Evolutionary conservation across 1,139 yeast genomes (phyloP), one percentile per base, ranked within the genome.

Genomic region (Spathaspora sp.): DNA sequence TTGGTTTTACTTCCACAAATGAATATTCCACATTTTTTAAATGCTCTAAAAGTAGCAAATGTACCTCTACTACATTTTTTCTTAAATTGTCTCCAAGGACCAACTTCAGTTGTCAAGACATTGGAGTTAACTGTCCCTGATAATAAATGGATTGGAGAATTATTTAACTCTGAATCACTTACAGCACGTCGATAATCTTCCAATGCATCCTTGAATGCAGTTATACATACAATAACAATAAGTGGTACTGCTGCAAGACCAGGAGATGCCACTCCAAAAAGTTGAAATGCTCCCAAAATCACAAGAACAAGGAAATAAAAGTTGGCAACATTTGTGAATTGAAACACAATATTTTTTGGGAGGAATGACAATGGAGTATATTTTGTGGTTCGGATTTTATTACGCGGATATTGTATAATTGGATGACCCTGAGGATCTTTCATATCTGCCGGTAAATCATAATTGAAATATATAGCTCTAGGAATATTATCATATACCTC

Each of bases 381-480:
- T 67, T 90, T 91, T 4, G 99, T 90, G 1, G 99, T 91, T 70
- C 97, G 84, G 57, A 93, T 89, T 66, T 93, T 93, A 70, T 93
- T 93, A 62, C 96, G 78, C 2, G 95, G 84, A 62, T 85, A 93
- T 11, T 60, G 54, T 9, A 67, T 59, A 5, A 70, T 56, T 0
- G 95, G 95, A 46, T 73, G 65, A 13, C 89, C 89, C 5, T 82
- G 75, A 3, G 55, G 51, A 38, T 63, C 63, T 41, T 43, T 52
- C 67, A 71, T 58, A 29, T 58, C 52, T 2, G 55, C 56, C 0
- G 78, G 78, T 38, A 72, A 52, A 3, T 59, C 65, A 34, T 63
- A 60, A 55, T 74, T 74, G 47, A 71, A 75, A 49, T 58, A 74
- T 13, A 74, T 59, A 39, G 61, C 59, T 43, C 80, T 57, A 2